A percentile compares a stretch with the other conserved stretches of the same genome.
Evolutionary conservation across 202 grass and related monocot genomes (phyloP).

Genomic region (Cymbopogon flexuosus): DNA sequence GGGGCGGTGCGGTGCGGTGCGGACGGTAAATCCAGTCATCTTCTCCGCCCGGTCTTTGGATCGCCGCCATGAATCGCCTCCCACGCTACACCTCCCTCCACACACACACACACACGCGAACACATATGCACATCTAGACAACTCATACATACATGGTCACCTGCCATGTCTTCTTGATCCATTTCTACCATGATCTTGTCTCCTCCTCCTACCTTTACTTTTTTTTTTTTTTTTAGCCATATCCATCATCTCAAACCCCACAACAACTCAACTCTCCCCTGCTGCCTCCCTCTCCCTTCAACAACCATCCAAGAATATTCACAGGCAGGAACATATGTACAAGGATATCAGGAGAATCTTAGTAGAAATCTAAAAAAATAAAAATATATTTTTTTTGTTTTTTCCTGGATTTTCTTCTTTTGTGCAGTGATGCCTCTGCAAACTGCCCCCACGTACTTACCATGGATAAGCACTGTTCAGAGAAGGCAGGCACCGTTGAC

Average conservation of each 20-base stretch:
- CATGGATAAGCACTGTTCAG: background rate
- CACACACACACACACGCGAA: background rate
- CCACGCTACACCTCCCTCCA: background rate
- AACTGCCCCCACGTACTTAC: background rate
- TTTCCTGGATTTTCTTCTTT: background rate
- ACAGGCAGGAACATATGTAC: slow-evolving; percentile 39
- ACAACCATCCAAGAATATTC: slow-evolving; percentile 26
- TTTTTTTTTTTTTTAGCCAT: no score
- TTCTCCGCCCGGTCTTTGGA: background rate
- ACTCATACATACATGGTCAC: background rate
- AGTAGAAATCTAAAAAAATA: background rate
- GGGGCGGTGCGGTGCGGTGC: background rate
- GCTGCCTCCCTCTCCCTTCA: background rate
- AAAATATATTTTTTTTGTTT: background rate
- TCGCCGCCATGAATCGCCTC: background rate
- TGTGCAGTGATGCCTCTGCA: background rate
- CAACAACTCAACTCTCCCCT: slow-evolving; percentile 38
- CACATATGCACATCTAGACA: background rate
- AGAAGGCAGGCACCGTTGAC: background rate
- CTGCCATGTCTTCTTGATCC: background rate
- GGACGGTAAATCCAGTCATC: background rate
- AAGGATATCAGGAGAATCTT: slow-evolving; percentile 36
- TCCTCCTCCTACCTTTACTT: background rate
- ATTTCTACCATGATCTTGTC: background rate
- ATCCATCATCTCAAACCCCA: slow-evolving; percentile 34